phyloP scores from a whole-genome alignment of 495 filamentous ascomycete genomes.

The Penicillium coprophilum region DNA sequence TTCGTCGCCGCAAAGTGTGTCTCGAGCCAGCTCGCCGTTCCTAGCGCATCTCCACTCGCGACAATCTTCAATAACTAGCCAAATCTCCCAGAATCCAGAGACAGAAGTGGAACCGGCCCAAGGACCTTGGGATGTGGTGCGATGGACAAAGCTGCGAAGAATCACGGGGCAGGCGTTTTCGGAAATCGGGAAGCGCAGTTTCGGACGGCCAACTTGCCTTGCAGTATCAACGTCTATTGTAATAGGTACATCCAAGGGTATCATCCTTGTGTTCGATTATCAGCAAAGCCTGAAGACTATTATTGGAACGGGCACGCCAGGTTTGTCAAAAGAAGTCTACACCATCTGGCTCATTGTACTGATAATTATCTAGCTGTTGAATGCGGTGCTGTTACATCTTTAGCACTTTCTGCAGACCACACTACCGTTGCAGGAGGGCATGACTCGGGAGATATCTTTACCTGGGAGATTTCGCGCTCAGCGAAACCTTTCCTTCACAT shows the following conservation, averaged over 20 bases:
- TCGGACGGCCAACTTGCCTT: slow-evolving; percentile 88
- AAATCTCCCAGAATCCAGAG: slow-evolving; percentile 50
- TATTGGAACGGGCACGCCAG: slow-evolving; percentile 92
- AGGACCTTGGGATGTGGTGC: slow-evolving; percentile 91
- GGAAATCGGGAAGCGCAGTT: slow-evolving; percentile 89
- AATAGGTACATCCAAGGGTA: slow-evolving; percentile 88
- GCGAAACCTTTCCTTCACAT: slow-evolving; percentile 88
- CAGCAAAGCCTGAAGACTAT: slow-evolving; percentile 91
- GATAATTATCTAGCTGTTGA: slow-evolving; percentile 66
- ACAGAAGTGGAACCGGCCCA: slow-evolving; percentile 60
- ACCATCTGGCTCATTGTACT: background rate
- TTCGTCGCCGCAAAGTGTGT: slow-evolving; percentile 56
- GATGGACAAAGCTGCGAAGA: slow-evolving; percentile 93
- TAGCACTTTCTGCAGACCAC: slow-evolving; percentile 92
- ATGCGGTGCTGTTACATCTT: slow-evolving; percentile 79
- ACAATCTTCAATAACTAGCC: slow-evolving; percentile 66
- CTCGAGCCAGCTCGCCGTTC: slow-evolving; percentile 75
- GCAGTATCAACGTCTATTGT: slow-evolving; percentile 87
- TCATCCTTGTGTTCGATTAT: slow-evolving; percentile 94
- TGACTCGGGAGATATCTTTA: slow-evolving; percentile 88
- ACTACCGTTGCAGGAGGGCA: slow-evolving; percentile 88
- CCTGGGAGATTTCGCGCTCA: slow-evolving; percentile 84
- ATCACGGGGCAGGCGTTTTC: slow-evolving; percentile 88
- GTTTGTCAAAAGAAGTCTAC: slow-evolving; percentile 29
- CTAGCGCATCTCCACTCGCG: slow-evolving; percentile 74